Percentiles rank a stretch among this genome's conserved stretches.
phyloP scores from a whole-genome alignment of 83 land plant species.

The Diphasiastrum complanatum region DNA sequence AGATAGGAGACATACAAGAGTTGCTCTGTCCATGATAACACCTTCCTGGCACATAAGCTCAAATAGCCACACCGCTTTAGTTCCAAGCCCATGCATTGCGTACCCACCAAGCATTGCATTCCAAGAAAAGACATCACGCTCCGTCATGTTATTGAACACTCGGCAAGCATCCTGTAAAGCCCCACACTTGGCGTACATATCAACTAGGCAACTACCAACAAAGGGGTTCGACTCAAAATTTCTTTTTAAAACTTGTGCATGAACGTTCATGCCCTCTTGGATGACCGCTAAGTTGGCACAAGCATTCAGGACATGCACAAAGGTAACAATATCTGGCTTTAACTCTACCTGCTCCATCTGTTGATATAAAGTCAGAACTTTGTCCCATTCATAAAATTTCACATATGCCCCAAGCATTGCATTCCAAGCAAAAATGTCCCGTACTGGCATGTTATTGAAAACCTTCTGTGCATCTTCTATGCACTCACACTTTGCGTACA shows the following conservation, averaged over 20 bases:
- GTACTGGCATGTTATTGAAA: background rate
- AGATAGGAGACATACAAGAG: too few species aligned
- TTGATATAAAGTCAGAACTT: too few species aligned
- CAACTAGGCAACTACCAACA: conserved; percentile 12
- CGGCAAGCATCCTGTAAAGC: conserved; percentile 17
- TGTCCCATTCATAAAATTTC: too few species aligned
- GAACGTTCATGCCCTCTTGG: conserved; percentile 5
- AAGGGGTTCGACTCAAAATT: background rate
- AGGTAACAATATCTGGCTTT: background rate
- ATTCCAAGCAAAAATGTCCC: conserved; percentile 6
- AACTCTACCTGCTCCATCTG: background rate
- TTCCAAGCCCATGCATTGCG: conserved; percentile 42
- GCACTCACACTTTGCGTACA: conserved; percentile 4
- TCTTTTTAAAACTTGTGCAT: conserved; percentile 1
- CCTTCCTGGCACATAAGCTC: too few species aligned
- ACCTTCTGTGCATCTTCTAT: background rate
- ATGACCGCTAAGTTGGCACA: conserved; percentile 4
- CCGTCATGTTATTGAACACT: conserved; percentile 28
- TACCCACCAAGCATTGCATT: conserved; percentile 57
- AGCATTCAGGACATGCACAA: background rate
- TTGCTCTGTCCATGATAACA: too few species aligned
- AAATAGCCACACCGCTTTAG: too few species aligned
- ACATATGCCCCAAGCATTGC: background rate
- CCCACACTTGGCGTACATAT: conserved; percentile 36
- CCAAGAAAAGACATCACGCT: conserved; percentile 43